These are phyloP conservation scores for Stenocarpella maydis DNA, from an alignment of 2,329 filamentous ascomycete genomes.

Conservation along the genomic window DNA sequence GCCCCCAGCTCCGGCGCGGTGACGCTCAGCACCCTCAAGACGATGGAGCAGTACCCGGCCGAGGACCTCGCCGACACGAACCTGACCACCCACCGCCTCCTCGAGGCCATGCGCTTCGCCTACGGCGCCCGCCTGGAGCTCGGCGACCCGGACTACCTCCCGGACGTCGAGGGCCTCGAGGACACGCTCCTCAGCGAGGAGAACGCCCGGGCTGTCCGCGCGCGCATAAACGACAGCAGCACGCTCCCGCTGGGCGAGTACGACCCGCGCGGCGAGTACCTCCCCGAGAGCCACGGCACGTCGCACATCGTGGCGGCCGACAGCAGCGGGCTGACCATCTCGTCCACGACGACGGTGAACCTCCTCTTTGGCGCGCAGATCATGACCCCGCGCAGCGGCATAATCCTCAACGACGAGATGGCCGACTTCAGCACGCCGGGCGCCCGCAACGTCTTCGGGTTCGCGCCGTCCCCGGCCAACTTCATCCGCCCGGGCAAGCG, in stretches of 20 bases:
- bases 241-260: constrained; percentile 81
- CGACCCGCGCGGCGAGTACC: constrained; percentile 71
- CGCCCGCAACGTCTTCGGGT: constrained; percentile 82
- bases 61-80: constrained; percentile 64
- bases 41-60: constrained; percentile 76
- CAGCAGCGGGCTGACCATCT: constrained; percentile 75
- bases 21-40: constrained; percentile 79
- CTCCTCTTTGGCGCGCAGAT: constrained; percentile 82
- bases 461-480: constrained; percentile 80
- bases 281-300: constrained; percentile 75
- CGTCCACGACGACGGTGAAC: constrained; percentile 88
- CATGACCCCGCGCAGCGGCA: constrained; percentile 81
- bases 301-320: constrained; percentile 79
- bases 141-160: constrained; percentile 81
- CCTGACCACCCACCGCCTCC: constrained; percentile 80
- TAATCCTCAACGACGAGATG: constrained; percentile 79
- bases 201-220: constrained; percentile 66
- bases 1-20: constrained; percentile 84
- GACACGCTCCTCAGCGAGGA: constrained; percentile 69
- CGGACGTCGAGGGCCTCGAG: constrained; percentile 70
- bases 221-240: constrained; percentile 73
- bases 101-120: constrained; percentile 89
- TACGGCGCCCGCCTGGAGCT: constrained; percentile 82
- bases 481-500: constrained; percentile 84
- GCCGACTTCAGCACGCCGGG: constrained; percentile 89